Percentiles rank a stretch among this genome's conserved stretches.
These are phyloP conservation scores for Oryza coarctata DNA, from an alignment of 176 grass and related monocot genomes.

Conservation along the genomic window DNA sequence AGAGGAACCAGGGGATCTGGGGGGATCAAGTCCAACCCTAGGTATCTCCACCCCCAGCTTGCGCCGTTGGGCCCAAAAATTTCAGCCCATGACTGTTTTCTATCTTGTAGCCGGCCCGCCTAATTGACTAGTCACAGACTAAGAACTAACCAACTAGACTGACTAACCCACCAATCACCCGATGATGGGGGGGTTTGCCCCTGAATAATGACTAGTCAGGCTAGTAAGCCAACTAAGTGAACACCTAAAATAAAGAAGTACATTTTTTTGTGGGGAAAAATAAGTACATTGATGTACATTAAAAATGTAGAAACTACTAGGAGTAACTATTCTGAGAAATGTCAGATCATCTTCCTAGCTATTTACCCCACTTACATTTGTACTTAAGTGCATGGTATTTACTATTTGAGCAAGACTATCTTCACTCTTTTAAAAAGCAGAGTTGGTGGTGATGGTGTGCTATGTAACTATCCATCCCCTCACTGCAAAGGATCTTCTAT, in stretches of 20 bases:
- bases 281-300: background rate
- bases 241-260: background rate
- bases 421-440: too few species aligned
- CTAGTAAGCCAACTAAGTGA: background rate
- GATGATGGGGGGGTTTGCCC: background rate
- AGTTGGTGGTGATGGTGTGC: too few species aligned
- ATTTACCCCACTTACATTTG: background rate
- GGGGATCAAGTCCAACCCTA: background rate
- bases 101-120: background rate
- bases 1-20: background rate
- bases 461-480: too few species aligned
- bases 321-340: conserved; percentile 16
- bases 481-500: too few species aligned
- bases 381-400: conserved; percentile 3
- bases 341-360: too few species aligned
- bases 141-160: background rate
- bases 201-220: background rate
- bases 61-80: background rate
- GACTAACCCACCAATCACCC: background rate
- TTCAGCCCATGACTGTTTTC: background rate
- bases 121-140: background rate
- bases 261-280: too few species aligned
- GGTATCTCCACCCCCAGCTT: background rate
- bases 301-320: background rate
- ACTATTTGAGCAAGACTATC: too few species aligned